Evolutionary conservation across 768 basidiomycete species (phyloP), one percentile per base, ranked within the genome.

Genomic region (Suillus subaureus): DNA sequence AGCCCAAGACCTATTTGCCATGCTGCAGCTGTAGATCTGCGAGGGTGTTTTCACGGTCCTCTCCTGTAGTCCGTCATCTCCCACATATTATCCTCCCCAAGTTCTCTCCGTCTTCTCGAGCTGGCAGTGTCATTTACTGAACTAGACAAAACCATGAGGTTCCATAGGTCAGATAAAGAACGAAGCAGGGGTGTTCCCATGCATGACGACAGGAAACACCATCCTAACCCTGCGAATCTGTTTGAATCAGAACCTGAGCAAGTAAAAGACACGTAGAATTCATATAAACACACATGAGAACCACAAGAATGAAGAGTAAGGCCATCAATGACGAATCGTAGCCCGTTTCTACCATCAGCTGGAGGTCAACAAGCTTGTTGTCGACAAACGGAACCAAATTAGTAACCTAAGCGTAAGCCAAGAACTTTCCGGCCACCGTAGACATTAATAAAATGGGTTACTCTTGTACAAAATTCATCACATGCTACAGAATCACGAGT

Each of bases 131-230:
- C 61, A 49, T 61, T 42, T 63, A 42, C 75, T 77, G 45, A 83
- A 79, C 63, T 82, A 82, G 61, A 84, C 74, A 28, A 81, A 69
- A 37, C 77, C 66, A 65, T 80, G 39, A 63, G 79, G 54, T 84
- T 79, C 85, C 85, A 87, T 28, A 88, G 69, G 52, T 80, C 80
- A 39, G 79, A 77, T 28, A 87, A 67, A n/a, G 78, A 73, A 35
- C 75, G 77, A 56, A 81, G 76, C 45, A 88, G 74, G 6, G 86
- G 77, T 2, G 78, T 77, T 35, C 89, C 89, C 65, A 90, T 73
- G 77, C 89, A 89, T 8, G 89, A 90, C 40, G 88, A 89, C 60
- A 91, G 75, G 66, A 89, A 75, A 71, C 89, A 91, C 87, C 89
- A 89, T 49, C 82, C 81, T 8, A 90, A 70, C 35, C 83, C 78